phyloP scores from a whole-genome alignment of 2,329 filamentous ascomycete genomes.

The Pseudogymnoascus sp. region DNA sequence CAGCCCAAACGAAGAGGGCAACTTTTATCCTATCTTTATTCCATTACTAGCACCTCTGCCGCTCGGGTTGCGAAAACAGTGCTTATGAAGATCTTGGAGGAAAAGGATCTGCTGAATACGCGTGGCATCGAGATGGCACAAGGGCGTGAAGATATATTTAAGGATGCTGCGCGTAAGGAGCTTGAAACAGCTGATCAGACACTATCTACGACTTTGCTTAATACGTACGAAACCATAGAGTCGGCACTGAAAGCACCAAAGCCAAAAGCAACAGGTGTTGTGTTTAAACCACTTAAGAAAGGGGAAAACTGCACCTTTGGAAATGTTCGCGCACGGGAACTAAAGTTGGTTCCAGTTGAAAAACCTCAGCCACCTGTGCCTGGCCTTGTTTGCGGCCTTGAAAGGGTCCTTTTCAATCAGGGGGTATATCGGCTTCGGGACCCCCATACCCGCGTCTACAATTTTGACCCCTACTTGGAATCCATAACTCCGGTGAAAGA shows the following conservation, averaged over 20 bases:
- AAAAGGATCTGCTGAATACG: slow-evolving; percentile 40
- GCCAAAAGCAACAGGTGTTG: not conserved
- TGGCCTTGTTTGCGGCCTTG: slow-evolving; percentile 26
- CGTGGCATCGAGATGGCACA: not conserved
- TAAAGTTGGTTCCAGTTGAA: slow-evolving; percentile 23
- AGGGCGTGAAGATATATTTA: not conserved
- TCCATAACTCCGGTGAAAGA: slow-evolving; percentile 88
- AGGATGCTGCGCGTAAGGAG: not conserved
- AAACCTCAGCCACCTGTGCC: slow-evolving; percentile 24
- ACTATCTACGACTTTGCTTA: not conserved
- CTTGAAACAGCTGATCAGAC: not conserved
- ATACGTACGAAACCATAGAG: not conserved
- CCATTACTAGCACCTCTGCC: not conserved
- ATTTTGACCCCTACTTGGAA: slow-evolving; percentile 92
- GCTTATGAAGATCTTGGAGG: slow-evolving; percentile 65
- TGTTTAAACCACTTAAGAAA: not conserved
- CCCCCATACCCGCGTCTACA: slow-evolving; percentile 77
- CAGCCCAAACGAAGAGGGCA: not conserved
- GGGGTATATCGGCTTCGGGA: slow-evolving; percentile 91
- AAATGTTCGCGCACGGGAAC: slow-evolving; percentile 19
- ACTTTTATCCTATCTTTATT: not conserved
- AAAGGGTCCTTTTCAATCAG: slow-evolving; percentile 78
- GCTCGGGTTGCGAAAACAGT: not conserved
- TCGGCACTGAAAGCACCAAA: not conserved
- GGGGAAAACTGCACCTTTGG: not conserved